Base-by-base conservation (phyloP, 2,329 filamentous ascomycete genomes). In the Trematosphaeria pertusa region DNA sequence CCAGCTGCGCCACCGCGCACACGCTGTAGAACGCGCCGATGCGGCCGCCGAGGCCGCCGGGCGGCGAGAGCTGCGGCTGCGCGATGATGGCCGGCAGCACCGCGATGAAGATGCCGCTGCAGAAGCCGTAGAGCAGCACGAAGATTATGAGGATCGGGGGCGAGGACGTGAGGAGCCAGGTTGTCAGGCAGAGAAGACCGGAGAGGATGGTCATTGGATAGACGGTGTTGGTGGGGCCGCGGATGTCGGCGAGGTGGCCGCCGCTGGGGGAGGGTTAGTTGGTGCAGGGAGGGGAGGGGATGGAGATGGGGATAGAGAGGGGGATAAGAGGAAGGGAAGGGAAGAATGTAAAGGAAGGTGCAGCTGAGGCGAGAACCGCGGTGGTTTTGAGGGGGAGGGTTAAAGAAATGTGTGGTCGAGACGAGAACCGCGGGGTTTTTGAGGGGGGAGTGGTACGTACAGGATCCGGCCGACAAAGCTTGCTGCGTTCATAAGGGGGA, bases 21-120 rank as follows among this genome's bases (percentile, higher is more conserved):
- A 85, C 67, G n/a, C 82, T 80, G 63, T 87, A 88, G 19, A 83
- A 77, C 0, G 81, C 79, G 1, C 89, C 89, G 2, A 80, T 85
- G 4, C 88, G 78, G 1, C 85, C 80, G n/a, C 88, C 89, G 21
- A 91, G 85, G 65, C 89, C 79, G 14, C 81, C 76, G 26, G 90
- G 80, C 32, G 88, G 85, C 1, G 83, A 86, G 51, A 91, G 87
- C 60, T 91, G 86, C 1, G 86, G 87, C 60, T 91, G 86, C 1
- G 86, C 87, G 17, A 91, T 75, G 12, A 88, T 74, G 0, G 86
- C 80, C 0, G 87, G 85, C 0, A 77, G 76, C 19, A 91, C 73
- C 0, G 82, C 82, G 31, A 88, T 82, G 58, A 85, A 87, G 2
- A 83, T 82, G n/a, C 87, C 88, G 0, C 83, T 86, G 11, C 79